Evolutionary conservation across 495 filamentous ascomycete species (phyloP), one percentile per base, ranked within the genome.

Genomic region (Parachaetomium inaequale): DNA sequence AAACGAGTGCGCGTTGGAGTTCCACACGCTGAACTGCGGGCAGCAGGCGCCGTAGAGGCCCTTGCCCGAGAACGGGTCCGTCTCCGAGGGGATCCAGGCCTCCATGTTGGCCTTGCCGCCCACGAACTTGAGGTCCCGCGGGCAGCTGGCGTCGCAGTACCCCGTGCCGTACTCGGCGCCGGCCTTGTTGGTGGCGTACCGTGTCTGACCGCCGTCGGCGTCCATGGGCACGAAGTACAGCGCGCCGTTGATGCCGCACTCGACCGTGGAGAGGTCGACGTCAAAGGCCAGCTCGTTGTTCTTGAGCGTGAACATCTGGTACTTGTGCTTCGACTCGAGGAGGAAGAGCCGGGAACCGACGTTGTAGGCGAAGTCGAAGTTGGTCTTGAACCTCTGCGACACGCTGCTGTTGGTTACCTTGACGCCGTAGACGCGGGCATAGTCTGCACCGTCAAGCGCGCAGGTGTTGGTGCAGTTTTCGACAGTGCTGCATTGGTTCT

Each of bases 21-120:
- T 63, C 59, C 84, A 86, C 64, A 88, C 76, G 66, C 86, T 85
- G 71, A 90, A 82, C 71, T 90, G 85, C 5, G 83, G 79, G 69
- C 87, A 90, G 80, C 87, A 90, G 54, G 84, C 79, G 58, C 86
- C 67, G 77, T 28, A n/a, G 4, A 4, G 6, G 0, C 65, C 64
- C 5, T 21, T 15, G 2, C 64, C 62, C 12, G 25, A 3, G 15
- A 34, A 26, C 1, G 26, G 47, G 36, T 67, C 59, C 2, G 47
- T 51, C n/a, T 57, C 45, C 70, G 72, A 85, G 82, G 59, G 66
- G 40, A 69, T 84, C 80, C 72, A 78, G 80, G 47, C 81, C n/a
- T 85, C 81, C 12, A 78, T 59, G 70, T 87, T 87, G 67, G 74
- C 79, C 70, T 73, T 74, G 45, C 77, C 78, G 11, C 67, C 72